Evolutionary conservation across 2,329 filamentous ascomycete genomes (phyloP), one percentile per base, ranked within the genome.

Genomic region (Cercospora sp.): DNA sequence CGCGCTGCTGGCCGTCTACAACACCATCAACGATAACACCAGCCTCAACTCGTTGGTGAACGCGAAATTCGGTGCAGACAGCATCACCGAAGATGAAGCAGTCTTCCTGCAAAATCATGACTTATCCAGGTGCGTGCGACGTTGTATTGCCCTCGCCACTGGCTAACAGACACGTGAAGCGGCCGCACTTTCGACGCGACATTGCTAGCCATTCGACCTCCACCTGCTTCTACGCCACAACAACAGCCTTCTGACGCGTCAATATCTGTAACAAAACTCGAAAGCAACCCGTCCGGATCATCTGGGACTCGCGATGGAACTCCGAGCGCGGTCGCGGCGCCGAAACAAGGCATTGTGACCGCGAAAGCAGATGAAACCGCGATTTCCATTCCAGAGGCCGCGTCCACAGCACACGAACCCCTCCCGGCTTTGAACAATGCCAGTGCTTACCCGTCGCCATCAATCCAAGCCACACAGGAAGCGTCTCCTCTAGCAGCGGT

Each of bases 131-230:
- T 71, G 62, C 12, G 64, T 57, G 42, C n/a, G 16, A 28, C 53
- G 13, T 57, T 13, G 18, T 58, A 20, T 33, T 10, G 36, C 60
- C 20, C 45, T 70, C n/a, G 53, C 31, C 60, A 45, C 53, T 64
- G 55, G 63, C 57, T 63, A 51, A 51, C 45, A 18, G 6, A 62
- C 30, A 51, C 63, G 33, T 72, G 42, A 73, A 88, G 87, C 82
- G 84, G 85, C 73, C 85, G 83, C 69, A 81, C 81, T 75, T 89
- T 87, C 79, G 81, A 86, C 76, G 84, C 87, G 77, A 77, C 85
- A 45, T 61, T 60, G 39, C 63, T 69, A 58, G 67, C 69, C 26
- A 63, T 68, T 13, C 67, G 65, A 60, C 63, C 69, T n/a, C 42
- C 66, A n/a, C 62, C 80, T 87, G 51, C 85, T 83, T 61, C 69